A percentile compares a stretch with the other conserved stretches of the same genome.
These are phyloP conservation scores for Yarrowia keelungensis DNA, from an alignment of 805 yeast species.

Conservation along the genomic window DNA sequence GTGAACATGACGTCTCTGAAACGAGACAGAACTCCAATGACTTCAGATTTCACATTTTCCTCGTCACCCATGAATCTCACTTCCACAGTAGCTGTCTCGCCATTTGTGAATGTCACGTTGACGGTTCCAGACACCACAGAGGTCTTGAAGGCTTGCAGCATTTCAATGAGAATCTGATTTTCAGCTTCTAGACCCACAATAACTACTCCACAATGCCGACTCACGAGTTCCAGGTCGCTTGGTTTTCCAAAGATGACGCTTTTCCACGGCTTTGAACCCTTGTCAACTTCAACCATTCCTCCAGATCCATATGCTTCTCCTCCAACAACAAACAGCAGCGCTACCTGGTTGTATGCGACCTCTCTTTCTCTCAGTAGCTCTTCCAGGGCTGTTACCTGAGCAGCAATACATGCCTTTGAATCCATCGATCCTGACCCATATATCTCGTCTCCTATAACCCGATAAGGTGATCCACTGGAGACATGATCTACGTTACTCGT, in stretches of 20 bases:
- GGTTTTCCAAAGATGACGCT: constrained; percentile 14
- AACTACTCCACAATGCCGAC: constrained; percentile 10
- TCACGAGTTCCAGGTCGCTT: not conserved
- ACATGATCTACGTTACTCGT: constrained; percentile 7
- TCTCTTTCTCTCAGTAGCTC: constrained; percentile 4
- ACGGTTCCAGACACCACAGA: not conserved
- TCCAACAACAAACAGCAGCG: constrained; percentile 2
- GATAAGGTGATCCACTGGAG: not conserved
- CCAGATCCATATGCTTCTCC: constrained; percentile 7
- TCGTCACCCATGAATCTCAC: constrained; percentile 8
- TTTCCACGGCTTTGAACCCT: constrained; percentile 2
- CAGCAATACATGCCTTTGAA: constrained; percentile 4
- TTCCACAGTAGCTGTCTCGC: not conserved
- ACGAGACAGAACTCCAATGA: not conserved
- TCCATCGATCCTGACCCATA: not conserved
- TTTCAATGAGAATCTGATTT: not conserved
- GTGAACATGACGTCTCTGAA: constrained; percentile 5
- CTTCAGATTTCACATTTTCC: not conserved
- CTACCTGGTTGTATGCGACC: constrained; percentile 6
- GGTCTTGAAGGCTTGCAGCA: not conserved
- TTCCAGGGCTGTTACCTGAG: constrained; percentile 4
- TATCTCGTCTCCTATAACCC: not conserved
- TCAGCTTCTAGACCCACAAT: not conserved
- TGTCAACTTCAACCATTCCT: constrained; percentile 14
- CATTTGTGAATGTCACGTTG: not conserved